phyloP scores from a whole-genome alignment of 2,329 filamentous ascomycete genomes.

The Colletotrichum musicola region DNA sequence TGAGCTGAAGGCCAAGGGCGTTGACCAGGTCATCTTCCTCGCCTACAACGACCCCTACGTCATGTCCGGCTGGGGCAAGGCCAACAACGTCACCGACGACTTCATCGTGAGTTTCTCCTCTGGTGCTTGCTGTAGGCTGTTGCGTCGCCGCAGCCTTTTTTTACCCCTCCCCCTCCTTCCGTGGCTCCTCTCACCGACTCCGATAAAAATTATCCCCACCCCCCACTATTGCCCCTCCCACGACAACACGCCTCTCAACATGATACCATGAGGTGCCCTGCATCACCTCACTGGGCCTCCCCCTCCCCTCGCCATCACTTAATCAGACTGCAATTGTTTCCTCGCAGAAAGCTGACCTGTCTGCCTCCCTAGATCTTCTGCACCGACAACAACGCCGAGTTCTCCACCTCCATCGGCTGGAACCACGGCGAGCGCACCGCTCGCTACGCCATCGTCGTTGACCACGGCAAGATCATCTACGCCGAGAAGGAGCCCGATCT shows the following conservation, averaged over 20 bases:
- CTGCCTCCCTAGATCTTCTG: constrained; percentile 73
- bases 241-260: constrained; percentile 3
- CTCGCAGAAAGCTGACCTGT: constrained; percentile 21
- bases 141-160: background rate
- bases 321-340: constrained; percentile 7
- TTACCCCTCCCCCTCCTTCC: constrained; percentile 28
- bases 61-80: constrained; percentile 92
- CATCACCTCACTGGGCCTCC: background rate
- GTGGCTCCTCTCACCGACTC: constrained; percentile 36
- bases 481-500: constrained; percentile 77
- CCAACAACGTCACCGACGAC: constrained; percentile 81
- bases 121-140: background rate
- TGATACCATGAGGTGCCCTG: constrained; percentile 10
- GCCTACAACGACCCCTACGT: constrained; percentile 89
- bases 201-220: constrained; percentile 10
- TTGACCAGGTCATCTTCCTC: constrained; percentile 85
- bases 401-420: constrained; percentile 86
- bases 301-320: background rate
- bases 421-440: constrained; percentile 78
- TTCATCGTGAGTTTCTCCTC: constrained; percentile 60
- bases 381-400: constrained; percentile 75
- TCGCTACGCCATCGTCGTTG: constrained; percentile 84
- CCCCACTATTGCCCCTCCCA: constrained; percentile 33
- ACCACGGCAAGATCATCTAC: constrained; percentile 86
- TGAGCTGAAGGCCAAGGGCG: constrained; percentile 81